Percentiles rank a stretch among this genome's conserved stretches.
These are phyloP conservation scores for Falciphora oryzae DNA, from an alignment of 2,329 filamentous ascomycete species.

Conservation along the genomic window DNA sequence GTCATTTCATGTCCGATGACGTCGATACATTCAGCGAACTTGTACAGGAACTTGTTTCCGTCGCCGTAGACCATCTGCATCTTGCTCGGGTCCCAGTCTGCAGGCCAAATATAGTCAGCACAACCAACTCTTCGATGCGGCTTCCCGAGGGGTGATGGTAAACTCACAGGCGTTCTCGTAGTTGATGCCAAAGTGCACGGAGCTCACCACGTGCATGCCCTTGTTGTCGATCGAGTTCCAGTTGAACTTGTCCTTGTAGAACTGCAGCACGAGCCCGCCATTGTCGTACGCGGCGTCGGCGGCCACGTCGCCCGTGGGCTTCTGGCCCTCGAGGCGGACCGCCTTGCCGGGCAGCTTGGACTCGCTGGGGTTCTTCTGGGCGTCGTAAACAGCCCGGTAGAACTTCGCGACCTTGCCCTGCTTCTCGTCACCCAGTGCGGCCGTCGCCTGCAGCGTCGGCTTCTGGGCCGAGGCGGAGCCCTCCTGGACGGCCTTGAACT, in stretches of 20 bases:
- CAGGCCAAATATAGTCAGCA: neutral
- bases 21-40: constrained; percentile 47
- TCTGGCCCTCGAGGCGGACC: constrained; percentile 37
- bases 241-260: constrained; percentile 43
- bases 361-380: constrained; percentile 31
- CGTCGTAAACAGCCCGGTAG: constrained; percentile 40
- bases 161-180: constrained; percentile 47
- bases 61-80: constrained; percentile 53
- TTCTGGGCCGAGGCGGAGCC: constrained; percentile 11
- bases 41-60: constrained; percentile 43
- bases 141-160: neutral
- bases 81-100: constrained; percentile 43
- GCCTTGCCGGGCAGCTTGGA: constrained; percentile 35
- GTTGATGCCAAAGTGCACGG: constrained; percentile 44
- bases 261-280: constrained; percentile 41
- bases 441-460: constrained; percentile 15
- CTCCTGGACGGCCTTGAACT: constrained; percentile 24
- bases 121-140: too few relatives aligned
- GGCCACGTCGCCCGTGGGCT: constrained; percentile 31
- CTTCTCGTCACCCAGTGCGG: constrained; percentile 11
- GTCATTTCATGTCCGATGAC: constrained; percentile 54
- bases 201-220: constrained; percentile 42
- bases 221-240: constrained; percentile 48
- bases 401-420: constrained; percentile 22
- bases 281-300: constrained; percentile 47